Conservation (phyloP, 2,329 filamentous ascomycete species). For the Penicillium sp. region DNA sequence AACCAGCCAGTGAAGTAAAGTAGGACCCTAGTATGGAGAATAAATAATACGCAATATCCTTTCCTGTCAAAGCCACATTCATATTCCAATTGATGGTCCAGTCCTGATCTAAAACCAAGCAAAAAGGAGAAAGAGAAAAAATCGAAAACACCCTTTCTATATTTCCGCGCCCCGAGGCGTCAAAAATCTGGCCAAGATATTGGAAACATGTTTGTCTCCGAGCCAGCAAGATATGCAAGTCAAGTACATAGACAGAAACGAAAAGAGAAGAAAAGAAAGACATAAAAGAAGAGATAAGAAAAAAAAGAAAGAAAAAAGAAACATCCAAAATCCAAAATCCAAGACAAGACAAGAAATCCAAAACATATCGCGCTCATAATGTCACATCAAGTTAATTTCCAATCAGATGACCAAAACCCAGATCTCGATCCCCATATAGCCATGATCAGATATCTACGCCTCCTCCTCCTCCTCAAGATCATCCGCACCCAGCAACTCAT, state of each 20-base stretch:
- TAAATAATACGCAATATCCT: neutral
- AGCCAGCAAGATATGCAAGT: conserved; percentile 17
- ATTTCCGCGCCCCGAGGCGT: conserved; percentile 9
- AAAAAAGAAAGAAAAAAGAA: neutral
- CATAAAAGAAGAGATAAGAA: neutral
- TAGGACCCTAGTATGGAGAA: conserved; percentile 13
- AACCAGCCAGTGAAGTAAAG: neutral
- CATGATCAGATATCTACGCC: conserved; percentile 30
- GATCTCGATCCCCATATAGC: neutral
- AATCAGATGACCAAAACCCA: neutral
- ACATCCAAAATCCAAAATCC: neutral
- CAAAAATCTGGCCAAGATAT: conserved; percentile 3
- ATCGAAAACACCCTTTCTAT: neutral
- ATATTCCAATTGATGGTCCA: neutral
- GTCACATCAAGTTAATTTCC: conserved; percentile 26
- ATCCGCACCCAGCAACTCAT: conserved; percentile 83
- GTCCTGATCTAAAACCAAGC: conserved; percentile 1
- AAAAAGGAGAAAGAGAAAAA: conserved; percentile 5
- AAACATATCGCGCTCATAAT: conserved; percentile 27
- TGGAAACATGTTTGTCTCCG: neutral
- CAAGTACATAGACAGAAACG: conserved; percentile 4
- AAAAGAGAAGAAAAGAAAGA: neutral
- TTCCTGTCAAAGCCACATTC: neutral
- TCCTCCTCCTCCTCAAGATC: conserved; percentile 86
- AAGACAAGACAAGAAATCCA: neutral